Percentiles rank a stretch among this genome's conserved stretches.
Conservation (phyloP, 805 yeast genomes). For the Diddensiella santjacobensis region DNA sequence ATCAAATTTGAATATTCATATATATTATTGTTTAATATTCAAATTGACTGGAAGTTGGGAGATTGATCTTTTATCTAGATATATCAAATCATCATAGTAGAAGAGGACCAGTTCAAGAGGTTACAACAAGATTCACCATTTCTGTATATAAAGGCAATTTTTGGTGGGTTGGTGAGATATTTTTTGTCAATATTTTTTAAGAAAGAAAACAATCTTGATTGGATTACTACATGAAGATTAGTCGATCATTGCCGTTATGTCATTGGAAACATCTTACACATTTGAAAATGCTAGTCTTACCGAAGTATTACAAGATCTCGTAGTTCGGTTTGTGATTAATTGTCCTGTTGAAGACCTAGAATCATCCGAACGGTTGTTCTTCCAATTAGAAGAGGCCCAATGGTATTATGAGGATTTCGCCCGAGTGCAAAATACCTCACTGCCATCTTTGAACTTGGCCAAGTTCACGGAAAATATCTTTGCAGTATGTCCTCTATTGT, state of each 20-base stretch:
- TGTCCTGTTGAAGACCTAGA: slow-evolving; percentile 89
- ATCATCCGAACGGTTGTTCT: slow-evolving; percentile 73
- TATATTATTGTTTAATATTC: too few species aligned
- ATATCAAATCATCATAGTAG: too few species aligned
- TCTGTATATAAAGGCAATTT: too few species aligned
- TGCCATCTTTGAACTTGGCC: slow-evolving; percentile 77
- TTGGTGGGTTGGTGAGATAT: too few species aligned
- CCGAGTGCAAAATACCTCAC: slow-evolving; percentile 62
- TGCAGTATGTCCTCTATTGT: slow-evolving; percentile 60
- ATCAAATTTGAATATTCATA: too few species aligned
- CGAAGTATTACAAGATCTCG: slow-evolving; percentile 49
- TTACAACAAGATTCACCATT: too few species aligned
- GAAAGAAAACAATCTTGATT: too few species aligned
- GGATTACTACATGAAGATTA: not conserved
- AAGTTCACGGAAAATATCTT: slow-evolving; percentile 71
- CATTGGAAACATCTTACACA: slow-evolving; percentile 16
- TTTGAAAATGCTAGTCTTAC: slow-evolving; percentile 20
- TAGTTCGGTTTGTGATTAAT: slow-evolving; percentile 86
- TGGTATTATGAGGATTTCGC: slow-evolving; percentile 93
- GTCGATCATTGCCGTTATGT: slow-evolving; percentile 12
- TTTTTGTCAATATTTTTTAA: too few species aligned
- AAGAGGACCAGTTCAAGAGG: too few species aligned
- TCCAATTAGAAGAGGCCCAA: slow-evolving; percentile 96
- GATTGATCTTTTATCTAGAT: too few species aligned
- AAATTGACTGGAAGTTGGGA: too few species aligned